These are phyloP conservation scores for Castanea sativa DNA, from an alignment of 306 rosid species.

Conservation along the genomic window DNA sequence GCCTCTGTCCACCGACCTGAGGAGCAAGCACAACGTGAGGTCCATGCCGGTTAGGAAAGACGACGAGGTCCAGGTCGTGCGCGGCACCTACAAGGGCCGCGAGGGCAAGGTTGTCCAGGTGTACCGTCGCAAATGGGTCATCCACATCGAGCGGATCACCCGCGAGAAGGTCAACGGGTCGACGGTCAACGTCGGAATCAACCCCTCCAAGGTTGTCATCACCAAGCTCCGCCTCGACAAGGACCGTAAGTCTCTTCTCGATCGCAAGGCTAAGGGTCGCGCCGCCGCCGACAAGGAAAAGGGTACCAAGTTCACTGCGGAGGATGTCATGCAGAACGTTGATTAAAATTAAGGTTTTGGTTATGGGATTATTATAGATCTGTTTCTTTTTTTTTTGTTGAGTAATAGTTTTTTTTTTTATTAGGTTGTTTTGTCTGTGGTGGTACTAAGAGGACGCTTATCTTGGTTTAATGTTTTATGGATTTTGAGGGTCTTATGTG, in stretches of 20 bases:
- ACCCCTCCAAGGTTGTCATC: constrained; percentile 74
- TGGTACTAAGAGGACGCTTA: not conserved
- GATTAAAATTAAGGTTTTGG: constrained; percentile 37
- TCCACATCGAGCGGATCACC: constrained; percentile 90
- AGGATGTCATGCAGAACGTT: constrained; percentile 84
- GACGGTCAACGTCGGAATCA: constrained; percentile 89
- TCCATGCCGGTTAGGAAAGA: constrained; percentile 92
- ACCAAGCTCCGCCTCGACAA: constrained; percentile 84
- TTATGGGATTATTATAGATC: not conserved
- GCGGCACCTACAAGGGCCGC: constrained; percentile 91
- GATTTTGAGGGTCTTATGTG: constrained; percentile 14
- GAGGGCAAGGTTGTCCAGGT: constrained; percentile 94
- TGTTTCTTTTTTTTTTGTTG: not conserved
- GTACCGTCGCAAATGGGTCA: constrained; percentile 92
- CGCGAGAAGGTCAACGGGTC: constrained; percentile 96
- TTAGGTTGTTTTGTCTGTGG: not conserved
- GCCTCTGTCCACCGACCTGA: constrained; percentile 76
- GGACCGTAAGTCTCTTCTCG: constrained; percentile 83
- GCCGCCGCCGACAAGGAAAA: constrained; percentile 95
- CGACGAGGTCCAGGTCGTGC: constrained; percentile 87
- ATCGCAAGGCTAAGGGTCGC: constrained; percentile 94
- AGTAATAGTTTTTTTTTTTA: not conserved
- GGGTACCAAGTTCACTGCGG: constrained; percentile 90
- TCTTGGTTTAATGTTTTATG: not conserved
- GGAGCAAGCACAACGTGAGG: constrained; percentile 85